Evolutionary conservation across 768 basidiomycete species (phyloP).

Genomic region (Amanita subjunquillea): DNA sequence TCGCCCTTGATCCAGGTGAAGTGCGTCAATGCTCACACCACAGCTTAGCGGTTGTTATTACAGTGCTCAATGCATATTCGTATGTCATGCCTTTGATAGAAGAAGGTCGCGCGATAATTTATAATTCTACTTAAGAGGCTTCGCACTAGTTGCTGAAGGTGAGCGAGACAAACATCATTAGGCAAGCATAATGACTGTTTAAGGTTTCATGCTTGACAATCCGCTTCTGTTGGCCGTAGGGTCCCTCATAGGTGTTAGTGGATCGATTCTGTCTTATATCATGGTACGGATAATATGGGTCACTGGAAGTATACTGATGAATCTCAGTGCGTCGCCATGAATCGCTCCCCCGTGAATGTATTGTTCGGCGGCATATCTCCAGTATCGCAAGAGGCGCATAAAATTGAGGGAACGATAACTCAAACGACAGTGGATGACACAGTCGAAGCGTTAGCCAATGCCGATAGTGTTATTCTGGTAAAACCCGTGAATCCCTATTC

Average conservation of each 20-base stretch:
- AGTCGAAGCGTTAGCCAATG: slow-evolving; percentile 65
- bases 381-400: slow-evolving; percentile 43
- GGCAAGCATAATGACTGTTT: slow-evolving; percentile 1
- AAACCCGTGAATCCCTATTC: slow-evolving; percentile 3
- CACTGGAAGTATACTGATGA: background rate
- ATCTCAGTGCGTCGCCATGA: slow-evolving; percentile 82
- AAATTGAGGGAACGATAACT: slow-evolving; percentile 78
- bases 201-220: slow-evolving; percentile 85
- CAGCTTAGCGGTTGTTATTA: slow-evolving; percentile 72
- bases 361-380: slow-evolving; percentile 79
- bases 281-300: slow-evolving; percentile 42
- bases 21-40: background rate
- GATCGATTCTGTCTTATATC: slow-evolving; percentile 85
- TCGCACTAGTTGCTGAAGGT: slow-evolving; percentile 84
- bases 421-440: slow-evolving; percentile 75
- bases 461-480: slow-evolving; percentile 78
- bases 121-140: slow-evolving; percentile 34
- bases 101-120: background rate
- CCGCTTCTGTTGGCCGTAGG: slow-evolving; percentile 76
- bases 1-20: background rate
- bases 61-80: slow-evolving; percentile 85
- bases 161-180: background rate
- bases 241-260: slow-evolving; percentile 82
- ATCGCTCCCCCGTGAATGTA: slow-evolving; percentile 76
- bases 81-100: slow-evolving; percentile 14